Evolutionary conservation across 768 basidiomycete genomes (phyloP), one percentile per base, ranked within the genome.

Genomic region (Lactarius sp.): DNA sequence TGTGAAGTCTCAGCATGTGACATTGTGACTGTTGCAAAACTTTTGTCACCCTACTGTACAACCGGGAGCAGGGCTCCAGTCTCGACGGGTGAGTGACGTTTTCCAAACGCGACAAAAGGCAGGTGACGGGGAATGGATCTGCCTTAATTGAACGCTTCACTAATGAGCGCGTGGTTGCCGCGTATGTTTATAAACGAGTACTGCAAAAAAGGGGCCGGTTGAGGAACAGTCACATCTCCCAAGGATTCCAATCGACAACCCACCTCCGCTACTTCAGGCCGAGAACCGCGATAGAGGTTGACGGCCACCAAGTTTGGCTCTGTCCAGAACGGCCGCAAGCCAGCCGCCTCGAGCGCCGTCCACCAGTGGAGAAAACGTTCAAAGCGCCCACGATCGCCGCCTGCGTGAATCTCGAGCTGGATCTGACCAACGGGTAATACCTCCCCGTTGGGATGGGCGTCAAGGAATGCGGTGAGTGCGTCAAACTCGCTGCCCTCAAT

Each of bases 401-500:
- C 69, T 5, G 72, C 66, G 70, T 90, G 88, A 41, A 90, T 76
- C 71, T 88, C 86, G 27, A 90, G 77, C 69, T 85, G 84, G 27
- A 90, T 79, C 70, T 90, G 87, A 34, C 86, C 86, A 70, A 90
- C 83, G 12, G 88, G 87, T 4, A 90, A 73, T 0, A 49, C 56
- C 13, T 41, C 64, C 13, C 16, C 9, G 49, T 60, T 5, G 14
- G 34, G 22, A 46, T 36, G 86, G 10, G 79, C 76, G 16, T 6
- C 73, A 56, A 85, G 69, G 50, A 85, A 72, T 2, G 77, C 70
- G 0, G 76, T 73, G 8, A 90, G 73, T 1, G 83, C 81, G 52
- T 84, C 79, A 71, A 85, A 89, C 68, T 90, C 88, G 72, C 78
- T 79, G 49, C 83, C 80, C 68, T 90, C 88, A 22, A 86, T 81